phyloP scores from a whole-genome alignment of 345 rosid genomes.

The Fremontodendron californicum region DNA sequence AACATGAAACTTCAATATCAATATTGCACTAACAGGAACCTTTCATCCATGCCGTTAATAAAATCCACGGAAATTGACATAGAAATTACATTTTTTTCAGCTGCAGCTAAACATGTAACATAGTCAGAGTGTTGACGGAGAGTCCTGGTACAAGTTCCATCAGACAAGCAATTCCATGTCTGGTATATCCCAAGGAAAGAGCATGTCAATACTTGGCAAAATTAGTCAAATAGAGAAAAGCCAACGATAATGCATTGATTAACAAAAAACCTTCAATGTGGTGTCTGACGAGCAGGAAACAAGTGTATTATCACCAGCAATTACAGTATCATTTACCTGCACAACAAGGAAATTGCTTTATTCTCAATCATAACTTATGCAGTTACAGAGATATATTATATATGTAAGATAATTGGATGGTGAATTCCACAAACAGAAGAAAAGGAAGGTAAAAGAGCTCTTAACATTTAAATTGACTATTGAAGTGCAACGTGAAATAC shows the following conservation, averaged over 20 bases:
- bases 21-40: constrained; percentile 19
- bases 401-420: background rate
- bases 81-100: constrained; percentile 84
- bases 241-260: background rate
- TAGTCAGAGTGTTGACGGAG: constrained; percentile 95
- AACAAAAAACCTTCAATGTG: constrained; percentile 77
- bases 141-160: constrained; percentile 79
- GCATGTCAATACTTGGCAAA: constrained; percentile 4
- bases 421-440: background rate
- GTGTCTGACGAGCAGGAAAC: constrained; percentile 97
- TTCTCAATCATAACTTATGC: background rate
- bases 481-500: background rate
- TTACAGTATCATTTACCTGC: constrained; percentile 89
- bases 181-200: constrained; percentile 23
- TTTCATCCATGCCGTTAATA: constrained; percentile 25
- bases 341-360: constrained; percentile 14
- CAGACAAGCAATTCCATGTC: constrained; percentile 88
- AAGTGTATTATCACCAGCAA: constrained; percentile 74
- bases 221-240: constrained; percentile 14
- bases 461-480: constrained; percentile 6
- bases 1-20: constrained; percentile 19
- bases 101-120: constrained; percentile 89
- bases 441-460: background rate
- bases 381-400: background rate
- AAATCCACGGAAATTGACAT: constrained; percentile 24